These are phyloP conservation scores for Cladophialophora psammophila DNA, from an alignment of 2,329 filamentous ascomycete genomes.

Conservation along the genomic window DNA sequence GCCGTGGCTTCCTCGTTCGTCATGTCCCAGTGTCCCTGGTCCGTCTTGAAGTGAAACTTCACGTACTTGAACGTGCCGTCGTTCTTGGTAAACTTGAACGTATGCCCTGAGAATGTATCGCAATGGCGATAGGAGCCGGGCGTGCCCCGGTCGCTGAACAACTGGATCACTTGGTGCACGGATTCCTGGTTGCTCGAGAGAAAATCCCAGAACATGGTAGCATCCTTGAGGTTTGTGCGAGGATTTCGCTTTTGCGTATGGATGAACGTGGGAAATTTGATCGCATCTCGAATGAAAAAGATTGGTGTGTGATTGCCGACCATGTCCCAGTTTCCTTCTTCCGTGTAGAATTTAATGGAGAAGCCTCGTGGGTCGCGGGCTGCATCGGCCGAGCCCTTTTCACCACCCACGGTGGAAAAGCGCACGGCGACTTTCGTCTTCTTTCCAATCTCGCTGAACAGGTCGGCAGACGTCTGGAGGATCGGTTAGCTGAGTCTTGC, in stretches of 20 bases:
- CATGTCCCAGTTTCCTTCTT: conserved; percentile 60
- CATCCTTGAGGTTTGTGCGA: conserved; percentile 72
- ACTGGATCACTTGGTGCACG: conserved; percentile 69
- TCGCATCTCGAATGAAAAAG: conserved; percentile 64
- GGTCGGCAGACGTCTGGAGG: conserved; percentile 56
- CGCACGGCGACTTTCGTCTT: conserved; percentile 59
- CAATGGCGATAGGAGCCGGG: conserved; percentile 71
- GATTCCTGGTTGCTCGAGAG: conserved; percentile 68
- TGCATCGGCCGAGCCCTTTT: conserved; percentile 56
- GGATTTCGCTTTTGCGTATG: conserved; percentile 77
- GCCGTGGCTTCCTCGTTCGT: conserved; percentile 64
- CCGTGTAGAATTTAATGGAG: conserved; percentile 60
- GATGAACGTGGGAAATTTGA: conserved; percentile 72
- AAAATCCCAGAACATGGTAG: conserved; percentile 74
- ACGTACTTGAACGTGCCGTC: conserved; percentile 72
- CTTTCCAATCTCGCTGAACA: conserved; percentile 60
- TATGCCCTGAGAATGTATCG: conserved; percentile 70
- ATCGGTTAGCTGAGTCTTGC: background rate
- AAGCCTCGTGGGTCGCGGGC: conserved; percentile 59
- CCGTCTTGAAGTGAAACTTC: conserved; percentile 69
- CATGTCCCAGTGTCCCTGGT: conserved; percentile 68
- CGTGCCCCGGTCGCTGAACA: conserved; percentile 72
- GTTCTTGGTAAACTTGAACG: conserved; percentile 70
- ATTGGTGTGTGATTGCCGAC: conserved; percentile 55
- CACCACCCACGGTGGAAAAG: conserved; percentile 56